Percentiles rank a stretch among this genome's conserved stretches.
These are phyloP conservation scores for Yamadazyma sp. DNA, from an alignment of 1,139 yeast genomes.

Conservation along the genomic window DNA sequence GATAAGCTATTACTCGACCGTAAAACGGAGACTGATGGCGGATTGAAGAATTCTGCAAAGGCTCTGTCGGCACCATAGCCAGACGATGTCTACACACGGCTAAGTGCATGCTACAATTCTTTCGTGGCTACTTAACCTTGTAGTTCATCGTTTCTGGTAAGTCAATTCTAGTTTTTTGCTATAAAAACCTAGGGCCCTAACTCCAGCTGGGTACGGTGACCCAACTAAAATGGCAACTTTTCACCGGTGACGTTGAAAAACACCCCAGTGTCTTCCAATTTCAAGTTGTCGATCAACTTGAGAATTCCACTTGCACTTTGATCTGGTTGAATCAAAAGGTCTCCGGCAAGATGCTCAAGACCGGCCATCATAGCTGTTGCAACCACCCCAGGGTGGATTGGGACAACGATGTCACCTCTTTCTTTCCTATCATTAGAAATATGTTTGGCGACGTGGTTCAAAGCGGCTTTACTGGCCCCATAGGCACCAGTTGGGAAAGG, in stretches of 20 bases:
- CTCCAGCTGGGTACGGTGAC: too few relatives aligned
- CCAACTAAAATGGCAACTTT: too few relatives aligned
- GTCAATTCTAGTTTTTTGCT: too few relatives aligned
- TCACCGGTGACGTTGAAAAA: not conserved
- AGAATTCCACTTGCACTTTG: not conserved
- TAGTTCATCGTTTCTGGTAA: too few relatives aligned
- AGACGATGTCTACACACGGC: too few relatives aligned
- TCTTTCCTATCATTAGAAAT: constrained; percentile 19
- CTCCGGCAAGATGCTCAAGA: not conserved
- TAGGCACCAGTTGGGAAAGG: constrained; percentile 1
- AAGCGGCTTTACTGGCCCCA: constrained; percentile 4
- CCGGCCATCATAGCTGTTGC: constrained; percentile 6
- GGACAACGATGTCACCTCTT: constrained; percentile 36
- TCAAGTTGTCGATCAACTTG: not conserved
- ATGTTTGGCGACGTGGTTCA: constrained; percentile 5
- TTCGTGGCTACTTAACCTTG: too few relatives aligned
- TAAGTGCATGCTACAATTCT: too few relatives aligned
- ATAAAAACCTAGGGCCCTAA: too few relatives aligned
- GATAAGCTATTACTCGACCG: too few relatives aligned
- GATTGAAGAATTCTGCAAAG: too few relatives aligned
- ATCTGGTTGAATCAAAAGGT: not conserved
- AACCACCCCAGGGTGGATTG: constrained; percentile 39
- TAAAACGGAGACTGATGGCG: too few relatives aligned
- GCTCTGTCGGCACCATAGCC: too few relatives aligned
- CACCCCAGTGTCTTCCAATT: not conserved